These are phyloP conservation scores for Diospyros lotus DNA, from an alignment of 148 eudicot species.

Conservation along the genomic window DNA sequence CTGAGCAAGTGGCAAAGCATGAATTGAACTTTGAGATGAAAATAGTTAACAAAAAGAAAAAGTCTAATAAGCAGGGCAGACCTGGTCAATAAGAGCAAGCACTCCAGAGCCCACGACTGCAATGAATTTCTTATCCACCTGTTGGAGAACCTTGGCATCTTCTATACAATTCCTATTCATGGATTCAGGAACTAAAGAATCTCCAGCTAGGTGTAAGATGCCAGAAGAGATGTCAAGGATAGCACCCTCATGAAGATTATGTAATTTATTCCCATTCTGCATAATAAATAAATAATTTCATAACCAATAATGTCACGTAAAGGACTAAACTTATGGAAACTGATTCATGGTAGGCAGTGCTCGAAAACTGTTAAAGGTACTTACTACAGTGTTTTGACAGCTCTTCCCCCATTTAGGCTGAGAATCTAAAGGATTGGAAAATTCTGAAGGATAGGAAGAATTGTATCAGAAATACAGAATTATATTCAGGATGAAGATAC, in stretches of 20 bases:
- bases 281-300: slow-evolving; percentile 4
- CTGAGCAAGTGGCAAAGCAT: background rate
- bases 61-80: background rate
- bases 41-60: slow-evolving; percentile 8
- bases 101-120: slow-evolving; percentile 74
- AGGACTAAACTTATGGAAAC: background rate
- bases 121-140: slow-evolving; percentile 92
- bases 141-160: slow-evolving; percentile 70
- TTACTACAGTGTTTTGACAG: slow-evolving; percentile 26
- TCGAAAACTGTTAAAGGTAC: slow-evolving; percentile 16
- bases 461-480: background rate
- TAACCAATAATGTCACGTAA: background rate
- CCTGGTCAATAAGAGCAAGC: slow-evolving; percentile 93
- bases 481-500: too few relatives aligned
- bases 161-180: slow-evolving; percentile 55
- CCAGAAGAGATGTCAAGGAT: slow-evolving; percentile 72
- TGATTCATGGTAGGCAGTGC: background rate
- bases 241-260: slow-evolving; percentile 26
- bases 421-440: slow-evolving; percentile 35
- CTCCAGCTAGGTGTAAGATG: slow-evolving; percentile 60
- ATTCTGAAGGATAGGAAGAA: slow-evolving; percentile 20
- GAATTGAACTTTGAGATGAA: background rate
- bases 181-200: slow-evolving; percentile 71
- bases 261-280: slow-evolving; percentile 43
- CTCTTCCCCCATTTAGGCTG: slow-evolving; percentile 59